Evolutionary conservation across 2,329 filamentous ascomycete genomes (phyloP).

Genomic region (Colletotrichum sp.): DNA sequence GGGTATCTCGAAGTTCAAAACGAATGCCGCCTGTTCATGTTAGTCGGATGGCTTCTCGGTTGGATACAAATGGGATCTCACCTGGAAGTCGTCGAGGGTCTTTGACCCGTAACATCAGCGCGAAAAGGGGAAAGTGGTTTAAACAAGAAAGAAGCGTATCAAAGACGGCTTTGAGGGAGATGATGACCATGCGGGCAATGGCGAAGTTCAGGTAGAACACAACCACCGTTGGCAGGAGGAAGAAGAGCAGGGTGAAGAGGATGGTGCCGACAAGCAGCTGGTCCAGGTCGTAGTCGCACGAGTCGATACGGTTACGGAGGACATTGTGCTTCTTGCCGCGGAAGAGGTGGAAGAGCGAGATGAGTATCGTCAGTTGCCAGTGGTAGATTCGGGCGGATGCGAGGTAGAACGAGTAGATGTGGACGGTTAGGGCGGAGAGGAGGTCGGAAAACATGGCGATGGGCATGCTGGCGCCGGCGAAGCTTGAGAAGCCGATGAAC

Average conservation of each 20-base stretch:
- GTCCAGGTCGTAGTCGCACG: conserved; percentile 97
- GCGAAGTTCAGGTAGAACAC: conserved; percentile 99
- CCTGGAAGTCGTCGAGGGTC: conserved; percentile 89
- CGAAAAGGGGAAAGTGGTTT: conserved; percentile 98
- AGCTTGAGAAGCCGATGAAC: conserved; percentile 92
- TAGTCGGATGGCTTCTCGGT: conserved; percentile 51
- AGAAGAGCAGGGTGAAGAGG: conserved; percentile 93
- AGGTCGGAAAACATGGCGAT: conserved; percentile 96
- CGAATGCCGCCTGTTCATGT: conserved; percentile 72
- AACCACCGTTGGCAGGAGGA: conserved; percentile 90
- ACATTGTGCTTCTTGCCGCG: conserved; percentile 98
- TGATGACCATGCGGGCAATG: conserved; percentile 91
- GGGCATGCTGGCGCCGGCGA: conserved; percentile 95
- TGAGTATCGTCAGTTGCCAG: conserved; percentile 96
- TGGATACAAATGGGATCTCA: conserved; percentile 34
- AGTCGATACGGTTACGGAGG: conserved; percentile 95
- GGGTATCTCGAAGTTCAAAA: conserved; percentile 85
- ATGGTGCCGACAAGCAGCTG: conserved; percentile 96
- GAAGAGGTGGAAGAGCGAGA: conserved; percentile 98
- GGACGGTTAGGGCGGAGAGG: conserved; percentile 86
- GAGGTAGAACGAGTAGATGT: conserved; percentile 98
- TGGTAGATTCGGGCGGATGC: conserved; percentile 97
- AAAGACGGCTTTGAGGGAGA: conserved; percentile 86
- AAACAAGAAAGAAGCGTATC: conserved; percentile 92
- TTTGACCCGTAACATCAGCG: conserved; percentile 93